phyloP scores from a whole-genome alignment of 1,284 basidiomycete genomes.

The Microbotryum saponariae region DNA sequence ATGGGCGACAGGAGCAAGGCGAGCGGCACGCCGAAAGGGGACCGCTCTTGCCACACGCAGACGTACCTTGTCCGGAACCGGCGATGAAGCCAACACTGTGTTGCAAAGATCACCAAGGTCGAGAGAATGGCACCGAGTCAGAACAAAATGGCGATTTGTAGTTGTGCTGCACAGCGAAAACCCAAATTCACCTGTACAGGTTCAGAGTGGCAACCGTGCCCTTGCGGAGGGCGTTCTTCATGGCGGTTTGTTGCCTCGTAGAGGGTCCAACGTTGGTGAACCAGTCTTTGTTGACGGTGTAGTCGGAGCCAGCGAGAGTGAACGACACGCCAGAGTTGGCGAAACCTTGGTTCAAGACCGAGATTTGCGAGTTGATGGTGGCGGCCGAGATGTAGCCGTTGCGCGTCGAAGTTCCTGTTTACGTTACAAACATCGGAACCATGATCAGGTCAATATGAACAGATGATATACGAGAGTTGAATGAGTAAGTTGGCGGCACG shows the following conservation, averaged over 20 bases:
- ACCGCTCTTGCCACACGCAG: too few species aligned
- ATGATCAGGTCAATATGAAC: too few species aligned
- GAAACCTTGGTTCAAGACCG: conserved; percentile 49
- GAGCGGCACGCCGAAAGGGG: too few species aligned
- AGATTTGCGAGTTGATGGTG: conserved; percentile 42
- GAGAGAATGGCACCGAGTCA: too few species aligned
- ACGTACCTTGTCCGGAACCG: conserved; percentile 28
- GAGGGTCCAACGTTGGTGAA: conserved; percentile 47
- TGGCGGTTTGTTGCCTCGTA: conserved; percentile 45
- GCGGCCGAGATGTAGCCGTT: not conserved
- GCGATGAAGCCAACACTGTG: conserved; percentile 28
- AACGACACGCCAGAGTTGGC: conserved; percentile 45
- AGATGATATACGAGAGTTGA: too few species aligned
- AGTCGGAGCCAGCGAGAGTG: conserved; percentile 45
- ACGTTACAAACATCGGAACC: too few species aligned
- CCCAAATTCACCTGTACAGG: conserved; percentile 48
- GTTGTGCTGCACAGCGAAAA: conserved; percentile 2
- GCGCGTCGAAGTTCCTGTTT: conserved; percentile 1
- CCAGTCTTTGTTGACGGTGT: conserved; percentile 49
- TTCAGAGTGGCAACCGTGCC: conserved; percentile 48
- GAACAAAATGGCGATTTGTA: too few species aligned
- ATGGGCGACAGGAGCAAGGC: too few species aligned
- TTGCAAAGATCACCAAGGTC: not conserved
- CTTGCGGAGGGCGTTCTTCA: conserved; percentile 49
- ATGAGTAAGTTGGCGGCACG: too few species aligned